These are phyloP conservation scores for Chalaropsis ovoidea DNA, from an alignment of 2,329 filamentous ascomycete species.

Conservation along the genomic window DNA sequence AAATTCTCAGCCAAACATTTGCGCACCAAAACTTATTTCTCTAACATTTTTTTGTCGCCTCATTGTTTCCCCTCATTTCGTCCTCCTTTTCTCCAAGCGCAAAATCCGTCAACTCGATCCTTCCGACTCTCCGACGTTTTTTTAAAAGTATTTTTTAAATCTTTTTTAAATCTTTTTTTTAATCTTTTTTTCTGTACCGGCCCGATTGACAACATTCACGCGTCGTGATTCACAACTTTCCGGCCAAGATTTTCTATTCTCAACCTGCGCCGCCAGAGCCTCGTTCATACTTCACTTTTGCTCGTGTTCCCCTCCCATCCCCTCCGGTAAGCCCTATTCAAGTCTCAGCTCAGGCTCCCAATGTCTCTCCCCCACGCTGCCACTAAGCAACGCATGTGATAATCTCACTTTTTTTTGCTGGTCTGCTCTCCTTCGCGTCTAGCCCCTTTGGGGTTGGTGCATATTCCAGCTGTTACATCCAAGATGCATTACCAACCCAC, in stretches of 20 bases:
- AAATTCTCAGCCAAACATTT: neutral
- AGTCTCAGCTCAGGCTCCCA: neutral
- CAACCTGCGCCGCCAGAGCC: neutral
- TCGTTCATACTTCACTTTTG: no score
- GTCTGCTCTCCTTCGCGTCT: neutral
- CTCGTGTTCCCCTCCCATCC: neutral
- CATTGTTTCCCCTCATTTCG: conserved; percentile 2
- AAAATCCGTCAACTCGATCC: conserved; percentile 3
- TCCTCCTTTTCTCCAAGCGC: neutral
- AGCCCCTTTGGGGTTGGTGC: neutral
- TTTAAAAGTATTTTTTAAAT: neutral
- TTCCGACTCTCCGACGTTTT: neutral
- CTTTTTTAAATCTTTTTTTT: neutral
- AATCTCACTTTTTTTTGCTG: neutral
- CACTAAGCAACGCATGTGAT: neutral
- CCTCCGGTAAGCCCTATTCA: neutral
- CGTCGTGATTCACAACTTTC: no score
- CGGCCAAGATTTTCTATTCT: neutral
- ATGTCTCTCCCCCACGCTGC: conserved; percentile 1
- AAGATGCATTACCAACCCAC: neutral
- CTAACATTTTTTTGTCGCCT: neutral
- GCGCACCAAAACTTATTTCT: neutral
- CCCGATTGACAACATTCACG: neutral
- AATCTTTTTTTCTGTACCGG: no score
- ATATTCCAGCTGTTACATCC: neutral